phyloP scores from a whole-genome alignment of 1,139 yeast species.

The Pneumocystis canis region DNA sequence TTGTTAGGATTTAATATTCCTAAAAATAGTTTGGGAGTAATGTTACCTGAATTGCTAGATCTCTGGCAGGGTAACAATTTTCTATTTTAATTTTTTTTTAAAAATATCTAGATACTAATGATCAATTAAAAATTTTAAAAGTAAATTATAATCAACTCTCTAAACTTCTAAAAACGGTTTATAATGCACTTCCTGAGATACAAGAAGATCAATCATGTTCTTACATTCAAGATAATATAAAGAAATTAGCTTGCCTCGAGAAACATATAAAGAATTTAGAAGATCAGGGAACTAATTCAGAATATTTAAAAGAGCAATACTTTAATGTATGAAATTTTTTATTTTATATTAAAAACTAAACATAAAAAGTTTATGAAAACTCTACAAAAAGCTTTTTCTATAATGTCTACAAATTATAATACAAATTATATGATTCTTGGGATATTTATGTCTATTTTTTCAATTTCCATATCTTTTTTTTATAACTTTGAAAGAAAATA shows the following conservation, averaged over 20 bases:
- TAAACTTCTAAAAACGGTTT: neutral
- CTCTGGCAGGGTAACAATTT: constrained; percentile 22
- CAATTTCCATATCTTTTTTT: constrained; percentile 4
- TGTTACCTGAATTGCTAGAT: constrained; percentile 37
- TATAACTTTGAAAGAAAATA: constrained; percentile 7
- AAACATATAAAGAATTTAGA: neutral
- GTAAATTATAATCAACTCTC: neutral
- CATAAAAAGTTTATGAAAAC: constrained; percentile 31
- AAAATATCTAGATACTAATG: constrained; percentile 32
- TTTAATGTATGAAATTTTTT: neutral
- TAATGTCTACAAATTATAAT: constrained; percentile 62
- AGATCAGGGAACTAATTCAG: neutral
- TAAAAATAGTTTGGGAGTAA: constrained; percentile 63
- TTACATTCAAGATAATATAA: neutral
- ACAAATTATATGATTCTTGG: constrained; percentile 40
- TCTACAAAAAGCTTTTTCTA: constrained; percentile 44
- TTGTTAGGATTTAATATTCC: constrained; percentile 74
- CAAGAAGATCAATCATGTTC: neutral
- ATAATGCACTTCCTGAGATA: neutral
- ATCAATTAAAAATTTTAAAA: neutral
- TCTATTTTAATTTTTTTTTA: constrained; percentile 36
- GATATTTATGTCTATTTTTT: constrained; percentile 21
- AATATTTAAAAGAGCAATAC: neutral
- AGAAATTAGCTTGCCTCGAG: neutral
- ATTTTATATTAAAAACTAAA: constrained; percentile 3